These are phyloP conservation scores for Emericellopsis atlantica DNA, from an alignment of 2,329 filamentous ascomycete genomes.

Conservation along the genomic window DNA sequence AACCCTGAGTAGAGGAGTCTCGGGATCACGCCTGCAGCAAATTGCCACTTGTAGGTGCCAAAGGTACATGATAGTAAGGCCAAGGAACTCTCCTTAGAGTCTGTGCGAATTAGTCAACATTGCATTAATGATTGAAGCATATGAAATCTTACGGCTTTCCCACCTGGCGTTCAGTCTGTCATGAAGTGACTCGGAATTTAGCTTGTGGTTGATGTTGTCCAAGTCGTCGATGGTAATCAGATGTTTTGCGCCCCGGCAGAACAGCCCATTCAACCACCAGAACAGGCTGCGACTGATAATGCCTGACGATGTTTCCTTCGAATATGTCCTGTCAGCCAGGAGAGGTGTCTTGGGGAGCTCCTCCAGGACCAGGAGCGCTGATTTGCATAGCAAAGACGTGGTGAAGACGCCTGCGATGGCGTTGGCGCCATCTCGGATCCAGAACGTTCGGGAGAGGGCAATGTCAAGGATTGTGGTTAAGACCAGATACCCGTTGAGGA, in stretches of 20 bases:
- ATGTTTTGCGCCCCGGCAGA: conserved; percentile 11
- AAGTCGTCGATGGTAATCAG: conserved; percentile 12
- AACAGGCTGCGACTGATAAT: conserved; percentile 18
- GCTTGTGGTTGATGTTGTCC: conserved; percentile 14
- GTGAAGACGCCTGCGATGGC: conserved; percentile 14
- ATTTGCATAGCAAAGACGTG: conserved; percentile 13
- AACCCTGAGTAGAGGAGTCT: conserved; percentile 25
- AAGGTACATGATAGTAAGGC: conserved; percentile 13
- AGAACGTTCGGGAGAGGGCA: conserved; percentile 17
- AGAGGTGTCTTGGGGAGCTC: conserved; percentile 13
- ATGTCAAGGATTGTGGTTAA: conserved; percentile 18
- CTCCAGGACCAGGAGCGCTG: too few species aligned
- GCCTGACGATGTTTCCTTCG: conserved; percentile 18
- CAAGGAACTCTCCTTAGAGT: conserved; percentile 7
- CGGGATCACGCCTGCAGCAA: conserved; percentile 19
- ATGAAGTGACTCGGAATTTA: conserved; percentile 10
- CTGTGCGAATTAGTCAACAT: conserved; percentile 3
- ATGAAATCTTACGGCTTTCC: conserved; percentile 7
- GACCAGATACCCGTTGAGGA: conserved; percentile 18
- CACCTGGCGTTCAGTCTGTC: conserved; percentile 9
- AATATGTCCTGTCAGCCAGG: neutral
- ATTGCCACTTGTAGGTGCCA: conserved; percentile 14
- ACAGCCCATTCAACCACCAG: conserved; percentile 11
- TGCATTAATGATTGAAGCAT: neutral
- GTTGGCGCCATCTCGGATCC: conserved; percentile 13